A percentile compares a stretch with the other conserved stretches of the same genome.
Evolutionary conservation across 176 grass and related monocot genomes (phyloP).

Genomic region (Triticum urartu): DNA sequence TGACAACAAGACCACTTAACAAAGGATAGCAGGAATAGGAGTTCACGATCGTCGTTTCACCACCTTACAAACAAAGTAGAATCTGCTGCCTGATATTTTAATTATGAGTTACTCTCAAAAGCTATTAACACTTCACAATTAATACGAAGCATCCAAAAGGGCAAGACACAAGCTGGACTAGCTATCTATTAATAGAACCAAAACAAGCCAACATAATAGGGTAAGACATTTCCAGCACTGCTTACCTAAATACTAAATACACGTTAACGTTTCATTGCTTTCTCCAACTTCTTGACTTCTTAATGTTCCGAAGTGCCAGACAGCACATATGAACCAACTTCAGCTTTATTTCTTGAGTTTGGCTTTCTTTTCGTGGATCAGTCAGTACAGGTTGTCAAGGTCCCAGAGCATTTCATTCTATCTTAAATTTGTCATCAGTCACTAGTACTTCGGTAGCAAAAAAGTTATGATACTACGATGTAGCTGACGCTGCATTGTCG

Average conservation of each 20-base stretch:
- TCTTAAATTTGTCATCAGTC: neutral
- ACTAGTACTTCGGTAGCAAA: constrained; percentile 15
- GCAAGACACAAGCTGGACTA: neutral
- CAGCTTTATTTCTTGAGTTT: constrained; percentile 21
- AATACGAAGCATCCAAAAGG: neutral
- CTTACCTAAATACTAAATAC: neutral
- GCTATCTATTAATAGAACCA: neutral
- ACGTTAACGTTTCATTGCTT: neutral
- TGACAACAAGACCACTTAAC: neutral
- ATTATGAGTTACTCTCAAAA: neutral
- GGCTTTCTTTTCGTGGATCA: constrained; percentile 17
- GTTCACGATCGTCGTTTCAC: constrained; percentile 7
- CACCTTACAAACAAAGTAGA: neutral
- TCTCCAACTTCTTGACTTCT: constrained; percentile 18
- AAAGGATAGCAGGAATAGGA: neutral
- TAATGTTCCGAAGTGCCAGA: constrained; percentile 4
- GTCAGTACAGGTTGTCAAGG: neutral
- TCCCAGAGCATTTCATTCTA: neutral
- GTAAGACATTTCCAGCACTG: neutral
- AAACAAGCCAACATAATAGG: neutral
- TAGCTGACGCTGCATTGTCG: constrained; percentile 26
- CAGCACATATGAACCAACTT: constrained; percentile 9
- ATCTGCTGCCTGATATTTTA: neutral
- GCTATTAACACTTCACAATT: neutral
- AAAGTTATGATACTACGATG: constrained; percentile 10